Evolutionary conservation across 2,329 filamentous ascomycete species (phyloP), one percentile per base, ranked within the genome.

Genomic region (Elsinoe perseae): DNA sequence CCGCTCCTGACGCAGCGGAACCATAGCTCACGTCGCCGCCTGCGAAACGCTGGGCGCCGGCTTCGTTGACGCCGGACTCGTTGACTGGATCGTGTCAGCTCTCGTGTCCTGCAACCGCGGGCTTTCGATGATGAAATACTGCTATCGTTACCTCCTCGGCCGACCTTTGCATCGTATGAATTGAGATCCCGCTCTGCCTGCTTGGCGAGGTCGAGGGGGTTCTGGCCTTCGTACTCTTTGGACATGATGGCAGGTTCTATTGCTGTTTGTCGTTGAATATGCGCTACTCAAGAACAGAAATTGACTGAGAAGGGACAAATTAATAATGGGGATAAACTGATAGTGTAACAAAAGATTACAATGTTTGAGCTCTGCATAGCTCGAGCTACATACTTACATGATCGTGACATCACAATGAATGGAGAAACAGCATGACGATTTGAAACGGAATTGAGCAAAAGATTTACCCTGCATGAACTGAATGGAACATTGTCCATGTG

Each of bases 141-240:
- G 42, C 69, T 72, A 54, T 72, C 68, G 54, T 68, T 70, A 28
- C 63, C 61, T 3, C 50, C 59, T 50, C 58, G 61, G n/a, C 58
- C 61, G 20, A 58, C 52, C 60, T 73, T 74, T 8, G 71, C 70
- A 12, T 62, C 57, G 30, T 72, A 61, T 7, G 72, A 72, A 66
- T 77, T 75, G 54, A 78, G 69, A 56, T 79, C 74, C 16, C 66
- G 66, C 69, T 78, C 75, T 9, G 76, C 75, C 61, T 77, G 67
- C 62, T 73, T 65, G 54, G 77, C 75, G 62, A 77, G 65, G 25
- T 69, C 65, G 61, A 72, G 63, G 53, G 71, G 73, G 63, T 76
- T 67, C 55, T 71, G 65, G 61, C 66, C 67, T 58, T 71, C 57
- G 66, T 73, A 71, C 64, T 69, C 70, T 56, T 64, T 62, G 43